phyloP scores from a whole-genome alignment of 2,329 filamentous ascomycete species.

The Teratosphaeria epicoccoides region DNA sequence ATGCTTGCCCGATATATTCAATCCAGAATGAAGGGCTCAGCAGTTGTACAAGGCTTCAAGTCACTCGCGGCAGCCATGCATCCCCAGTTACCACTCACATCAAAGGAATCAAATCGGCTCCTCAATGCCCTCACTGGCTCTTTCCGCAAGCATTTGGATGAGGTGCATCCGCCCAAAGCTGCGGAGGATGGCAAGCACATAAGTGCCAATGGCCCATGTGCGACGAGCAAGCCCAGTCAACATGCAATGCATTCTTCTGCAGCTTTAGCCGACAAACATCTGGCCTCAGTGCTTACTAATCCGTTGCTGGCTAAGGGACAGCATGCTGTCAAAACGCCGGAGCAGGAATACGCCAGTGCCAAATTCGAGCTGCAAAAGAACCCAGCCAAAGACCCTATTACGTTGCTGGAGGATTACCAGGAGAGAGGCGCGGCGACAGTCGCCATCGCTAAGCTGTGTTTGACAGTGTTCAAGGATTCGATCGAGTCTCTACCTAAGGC shows the following conservation, averaged over 20 bases:
- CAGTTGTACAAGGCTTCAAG: conserved; percentile 36
- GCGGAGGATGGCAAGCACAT: conserved; percentile 10
- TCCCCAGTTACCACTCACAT: conserved; percentile 42
- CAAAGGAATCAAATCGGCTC: conserved; percentile 48
- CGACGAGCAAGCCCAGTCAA: background rate
- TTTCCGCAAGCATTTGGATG: conserved; percentile 53
- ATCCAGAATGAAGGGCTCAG: conserved; percentile 41
- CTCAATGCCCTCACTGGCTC: conserved; percentile 51
- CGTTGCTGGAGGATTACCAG: conserved; percentile 32
- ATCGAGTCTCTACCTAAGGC: conserved; percentile 10
- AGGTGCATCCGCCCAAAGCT: conserved; percentile 39
- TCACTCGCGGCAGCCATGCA: conserved; percentile 45
- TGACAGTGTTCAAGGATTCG: conserved; percentile 22
- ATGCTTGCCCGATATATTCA: background rate
- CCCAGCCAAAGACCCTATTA: conserved; percentile 27
- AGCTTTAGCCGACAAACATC: conserved; percentile 33
- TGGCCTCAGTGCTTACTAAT: conserved; percentile 41
- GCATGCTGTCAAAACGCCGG: background rate
- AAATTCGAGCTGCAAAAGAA: conserved; percentile 17
- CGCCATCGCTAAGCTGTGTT: conserved; percentile 28
- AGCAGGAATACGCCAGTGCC: conserved; percentile 14
- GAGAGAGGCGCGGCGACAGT: conserved; percentile 29
- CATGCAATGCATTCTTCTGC: conserved; percentile 26
- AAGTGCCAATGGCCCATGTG: background rate
- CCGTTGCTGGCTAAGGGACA: conserved; percentile 32